Conservation (phyloP, 257 asterid genomes). For the Solanum etuberosum region DNA sequence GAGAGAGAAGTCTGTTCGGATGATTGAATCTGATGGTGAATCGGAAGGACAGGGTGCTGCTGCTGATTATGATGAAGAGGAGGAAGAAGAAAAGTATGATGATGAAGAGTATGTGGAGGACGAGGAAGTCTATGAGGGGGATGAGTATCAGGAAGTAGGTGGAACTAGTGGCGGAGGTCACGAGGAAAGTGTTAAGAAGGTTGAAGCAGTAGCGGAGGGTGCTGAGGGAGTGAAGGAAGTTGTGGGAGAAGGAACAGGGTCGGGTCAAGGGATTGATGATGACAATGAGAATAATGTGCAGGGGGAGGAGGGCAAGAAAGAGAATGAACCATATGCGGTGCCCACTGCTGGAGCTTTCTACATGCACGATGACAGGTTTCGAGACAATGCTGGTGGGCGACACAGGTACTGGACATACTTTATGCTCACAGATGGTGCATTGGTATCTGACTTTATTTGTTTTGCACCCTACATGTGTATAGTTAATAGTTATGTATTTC, state of each 20-base stretch:
- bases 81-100: slow-evolving; percentile 9
- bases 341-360: slow-evolving; percentile 98
- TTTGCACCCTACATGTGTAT: not conserved
- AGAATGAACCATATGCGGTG: slow-evolving; percentile 79
- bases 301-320: slow-evolving; percentile 43
- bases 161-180: not conserved
- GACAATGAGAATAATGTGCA: slow-evolving; percentile 31
- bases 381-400: slow-evolving; percentile 69
- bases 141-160: slow-evolving; percentile 13
- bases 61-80: slow-evolving; percentile 39
- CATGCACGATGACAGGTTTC: slow-evolving; percentile 97
- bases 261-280: slow-evolving; percentile 13
- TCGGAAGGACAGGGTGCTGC: slow-evolving; percentile 62
- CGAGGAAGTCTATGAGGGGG: slow-evolving; percentile 24
- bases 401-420: slow-evolving; percentile 36
- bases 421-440: not conserved
- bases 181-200: slow-evolving; percentile 15
- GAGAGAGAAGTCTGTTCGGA: slow-evolving; percentile 19
- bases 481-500: not conserved
- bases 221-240: slow-evolving; percentile 13
- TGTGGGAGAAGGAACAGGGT: slow-evolving; percentile 15
- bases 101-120: slow-evolving; percentile 43
- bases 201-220: slow-evolving; percentile 20
- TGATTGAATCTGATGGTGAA: slow-evolving; percentile 64
- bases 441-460: not conserved